Evolutionary conservation across 192 early-diverging fungal species (phyloP), one percentile per base, ranked within the genome.

Genomic region (Ambispora gerdemannii): DNA sequence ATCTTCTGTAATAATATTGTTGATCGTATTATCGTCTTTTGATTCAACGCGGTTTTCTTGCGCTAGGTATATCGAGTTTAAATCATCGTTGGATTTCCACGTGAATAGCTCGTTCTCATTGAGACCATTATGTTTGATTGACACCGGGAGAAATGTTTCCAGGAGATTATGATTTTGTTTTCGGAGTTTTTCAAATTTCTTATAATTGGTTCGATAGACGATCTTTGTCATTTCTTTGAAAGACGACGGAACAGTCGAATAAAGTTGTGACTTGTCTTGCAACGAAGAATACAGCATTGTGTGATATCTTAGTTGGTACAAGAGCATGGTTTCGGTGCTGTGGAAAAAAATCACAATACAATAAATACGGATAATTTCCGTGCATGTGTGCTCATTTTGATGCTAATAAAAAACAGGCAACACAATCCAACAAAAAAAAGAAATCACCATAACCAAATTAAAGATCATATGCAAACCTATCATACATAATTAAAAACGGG

Each of bases 21-120:
- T n/a, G n/a, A n/a, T n/a, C n/a, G 22, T 13, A 33, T 53, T 24
- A 15, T 52, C 28, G 28, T 69, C 53, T 10, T 33, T 19, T 13
- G 34, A 6, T 32, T 25, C 22, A 69, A 38, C 1, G 27, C 30
- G 28, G 35, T 43, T 36, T 38, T 69, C 67, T 69, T 56, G 53
- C 4, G 20, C 27, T 24, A 20, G 8, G 33, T 28, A 53, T 24
- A 69, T 28, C 24, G 28, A 4, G 38, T 28, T 69, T 28, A 69
- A 51, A 28, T 55, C 53, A 69, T 69, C 67, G 15, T 17, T 58
- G 7, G 52, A 36, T 58, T 56, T 69, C 67, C 67, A 69, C 15
- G 35, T 50, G 35, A 69, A 69, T 25, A 69, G 53, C 7, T 58
- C 53, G 11, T 33, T 67, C 10, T 51, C 33, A 67, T 34, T 31